Evolutionary conservation across 805 yeast species (phyloP).

Genomic region (Yarrowia sp.): DNA sequence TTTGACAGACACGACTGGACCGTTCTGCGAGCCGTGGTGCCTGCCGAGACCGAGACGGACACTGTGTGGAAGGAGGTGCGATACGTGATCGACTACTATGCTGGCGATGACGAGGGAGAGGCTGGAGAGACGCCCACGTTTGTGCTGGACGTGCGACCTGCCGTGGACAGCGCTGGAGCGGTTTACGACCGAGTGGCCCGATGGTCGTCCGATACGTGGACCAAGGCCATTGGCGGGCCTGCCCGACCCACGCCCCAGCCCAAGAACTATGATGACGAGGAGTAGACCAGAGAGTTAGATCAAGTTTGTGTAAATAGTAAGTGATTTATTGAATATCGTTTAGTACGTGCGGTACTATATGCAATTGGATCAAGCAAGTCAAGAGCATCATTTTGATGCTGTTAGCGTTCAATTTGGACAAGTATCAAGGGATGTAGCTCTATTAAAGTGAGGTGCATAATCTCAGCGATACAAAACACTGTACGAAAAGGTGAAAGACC

Average conservation of each 20-base stretch:
- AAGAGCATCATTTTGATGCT: too few relatives aligned
- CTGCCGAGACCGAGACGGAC: slow-evolving; percentile 36
- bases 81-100: slow-evolving; percentile 92
- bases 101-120: slow-evolving; percentile 83
- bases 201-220: slow-evolving; percentile 67
- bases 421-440: too few relatives aligned
- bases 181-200: slow-evolving; percentile 66
- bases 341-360: background rate
- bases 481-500: too few relatives aligned
- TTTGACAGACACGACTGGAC: slow-evolving; percentile 99
- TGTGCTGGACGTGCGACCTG: slow-evolving; percentile 92
- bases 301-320: slow-evolving; percentile 16
- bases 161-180: slow-evolving; percentile 64
- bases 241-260: background rate
- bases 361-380: too few relatives aligned
- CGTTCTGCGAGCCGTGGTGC: slow-evolving; percentile 61
- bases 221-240: slow-evolving; percentile 62
- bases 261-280: background rate
- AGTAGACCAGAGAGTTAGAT: background rate
- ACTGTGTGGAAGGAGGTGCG: slow-evolving; percentile 68
- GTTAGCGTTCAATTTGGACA: too few relatives aligned
- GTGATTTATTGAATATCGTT: background rate
- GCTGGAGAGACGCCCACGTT: slow-evolving; percentile 87
- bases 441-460: too few relatives aligned
- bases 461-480: too few relatives aligned